Evolutionary conservation across 106 monocot genomes (phyloP), one percentile per base, ranked within the genome.

Genomic region (Dendrobium catenatum): DNA sequence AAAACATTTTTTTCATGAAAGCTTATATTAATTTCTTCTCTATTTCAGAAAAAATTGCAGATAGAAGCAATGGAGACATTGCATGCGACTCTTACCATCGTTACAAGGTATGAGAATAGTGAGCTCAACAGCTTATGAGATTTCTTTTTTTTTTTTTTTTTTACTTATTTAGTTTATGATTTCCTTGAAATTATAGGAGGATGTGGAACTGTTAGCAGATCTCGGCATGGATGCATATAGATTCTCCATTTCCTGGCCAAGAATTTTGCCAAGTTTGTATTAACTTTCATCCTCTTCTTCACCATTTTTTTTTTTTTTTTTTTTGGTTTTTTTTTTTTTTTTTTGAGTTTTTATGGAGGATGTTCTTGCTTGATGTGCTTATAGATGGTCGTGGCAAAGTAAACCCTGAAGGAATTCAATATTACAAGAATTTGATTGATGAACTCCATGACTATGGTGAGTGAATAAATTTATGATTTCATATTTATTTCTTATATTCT

Each of bases 21-120:
- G 7, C 48, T 48, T 48, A 1, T 48, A 48, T 8, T 48, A 0
- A n/a, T n/a, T n/a, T 51, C 13, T 51, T 51, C 6, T 43, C 0
- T n/a, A 8, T 24, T 76, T 76, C 76, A 76, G 89, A 86, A 22
- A 81, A 74, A 47, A 81, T 86, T 64, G 42, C 29, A 4, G 84
- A 85, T 48, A 55, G 77, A 4, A 81, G 85, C 61, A 85, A 79
- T 9, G 89, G 79, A n/a, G 89, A 89, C 37, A 37, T 83, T 22
- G 76, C 87, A 1, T 75, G 82, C 3, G 89, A 85, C 44, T 84
- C 81, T 5, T 89, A 89, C 64, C 85, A 89, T 80, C 84, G 83
- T 31, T 89, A 83, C 77, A 89, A 87, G 87, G 89, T 87, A 55
- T 7, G 8, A 73, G 6, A 20, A 75, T 42, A 42, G 2, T 61